phyloP scores from a whole-genome alignment of 2,329 filamentous ascomycete species.

The Alternaria panax region DNA sequence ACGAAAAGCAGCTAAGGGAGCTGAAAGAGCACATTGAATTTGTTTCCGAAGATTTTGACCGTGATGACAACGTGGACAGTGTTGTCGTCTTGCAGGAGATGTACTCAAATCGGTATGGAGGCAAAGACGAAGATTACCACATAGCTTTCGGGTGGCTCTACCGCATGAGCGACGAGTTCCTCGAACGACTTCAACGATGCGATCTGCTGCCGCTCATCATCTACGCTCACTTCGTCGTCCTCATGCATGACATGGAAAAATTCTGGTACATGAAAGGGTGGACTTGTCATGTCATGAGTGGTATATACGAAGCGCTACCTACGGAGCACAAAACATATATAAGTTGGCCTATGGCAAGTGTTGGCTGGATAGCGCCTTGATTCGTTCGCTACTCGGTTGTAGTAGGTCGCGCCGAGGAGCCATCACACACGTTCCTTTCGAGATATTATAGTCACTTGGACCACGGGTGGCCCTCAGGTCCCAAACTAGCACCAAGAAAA shows the following conservation, averaged over 20 bases:
- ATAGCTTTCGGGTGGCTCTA: constrained; percentile 38
- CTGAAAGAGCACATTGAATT: constrained; percentile 22
- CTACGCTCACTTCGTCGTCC: constrained; percentile 37
- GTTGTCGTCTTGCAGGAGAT: constrained; percentile 27
- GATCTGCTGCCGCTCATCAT: constrained; percentile 32
- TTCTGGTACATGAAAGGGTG: constrained; percentile 45
- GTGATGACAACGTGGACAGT: constrained; percentile 15
- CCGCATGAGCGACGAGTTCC: constrained; percentile 32
- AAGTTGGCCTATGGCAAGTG: constrained; percentile 32
- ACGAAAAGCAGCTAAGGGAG: constrained; percentile 28
- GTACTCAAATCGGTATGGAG: constrained; percentile 33
- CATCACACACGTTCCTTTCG: neutral
- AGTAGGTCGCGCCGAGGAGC: neutral
- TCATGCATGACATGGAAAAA: constrained; percentile 36
- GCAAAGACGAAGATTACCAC: constrained; percentile 36
- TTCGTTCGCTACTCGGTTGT: neutral
- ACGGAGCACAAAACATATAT: constrained; percentile 32
- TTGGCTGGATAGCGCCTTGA: constrained; percentile 35
- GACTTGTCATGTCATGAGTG: constrained; percentile 38
- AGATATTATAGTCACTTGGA: neutral
- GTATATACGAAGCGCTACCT: constrained; percentile 29
- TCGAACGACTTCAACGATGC: constrained; percentile 32
- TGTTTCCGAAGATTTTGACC: constrained; percentile 4
- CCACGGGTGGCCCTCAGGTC: constrained; percentile 29
- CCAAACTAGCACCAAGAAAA: constrained; percentile 28